Evolutionary conservation across 2,329 filamentous ascomycete species (phyloP).

Genomic region (Colletotrichum musicola): DNA sequence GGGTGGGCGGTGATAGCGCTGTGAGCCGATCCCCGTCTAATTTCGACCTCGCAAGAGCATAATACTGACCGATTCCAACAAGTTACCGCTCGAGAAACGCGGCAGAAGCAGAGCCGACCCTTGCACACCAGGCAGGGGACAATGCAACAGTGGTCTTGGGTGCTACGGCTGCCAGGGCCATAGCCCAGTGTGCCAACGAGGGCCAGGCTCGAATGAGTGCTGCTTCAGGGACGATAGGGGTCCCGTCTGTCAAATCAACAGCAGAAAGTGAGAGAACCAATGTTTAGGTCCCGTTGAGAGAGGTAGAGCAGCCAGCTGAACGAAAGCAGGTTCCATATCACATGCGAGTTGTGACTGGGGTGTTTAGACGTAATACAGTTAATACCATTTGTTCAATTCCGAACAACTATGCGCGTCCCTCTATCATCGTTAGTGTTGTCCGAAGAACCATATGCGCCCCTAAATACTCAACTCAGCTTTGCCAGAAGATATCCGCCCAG

Average conservation of each 20-base stretch:
- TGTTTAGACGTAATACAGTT: neutral
- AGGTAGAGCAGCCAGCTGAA: neutral
- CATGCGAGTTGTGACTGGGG: neutral
- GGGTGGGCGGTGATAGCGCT: neutral
- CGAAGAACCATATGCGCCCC: no score
- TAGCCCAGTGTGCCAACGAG: constrained; percentile 16
- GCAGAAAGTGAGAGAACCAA: neutral
- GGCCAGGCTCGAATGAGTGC: neutral
- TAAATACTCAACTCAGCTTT: no score
- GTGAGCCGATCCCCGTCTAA: neutral
- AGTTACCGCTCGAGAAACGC: neutral
- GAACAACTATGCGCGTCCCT: no score
- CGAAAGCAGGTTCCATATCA: neutral
- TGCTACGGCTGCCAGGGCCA: constrained; percentile 24
- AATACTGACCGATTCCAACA: constrained; percentile 3
- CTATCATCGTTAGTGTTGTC: no score
- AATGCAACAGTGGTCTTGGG: constrained; percentile 12
- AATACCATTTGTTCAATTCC: neutral
- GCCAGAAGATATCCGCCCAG: no score
- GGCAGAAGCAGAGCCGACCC: constrained; percentile 11
- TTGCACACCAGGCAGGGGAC: constrained; percentile 8
- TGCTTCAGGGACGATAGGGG: constrained; percentile 23
- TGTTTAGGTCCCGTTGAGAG: neutral
- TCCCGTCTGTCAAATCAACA: neutral
- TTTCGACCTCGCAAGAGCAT: no score